Conservation (phyloP, 352 stramenopile genomes). For the Phytophthora hibernalis region DNA sequence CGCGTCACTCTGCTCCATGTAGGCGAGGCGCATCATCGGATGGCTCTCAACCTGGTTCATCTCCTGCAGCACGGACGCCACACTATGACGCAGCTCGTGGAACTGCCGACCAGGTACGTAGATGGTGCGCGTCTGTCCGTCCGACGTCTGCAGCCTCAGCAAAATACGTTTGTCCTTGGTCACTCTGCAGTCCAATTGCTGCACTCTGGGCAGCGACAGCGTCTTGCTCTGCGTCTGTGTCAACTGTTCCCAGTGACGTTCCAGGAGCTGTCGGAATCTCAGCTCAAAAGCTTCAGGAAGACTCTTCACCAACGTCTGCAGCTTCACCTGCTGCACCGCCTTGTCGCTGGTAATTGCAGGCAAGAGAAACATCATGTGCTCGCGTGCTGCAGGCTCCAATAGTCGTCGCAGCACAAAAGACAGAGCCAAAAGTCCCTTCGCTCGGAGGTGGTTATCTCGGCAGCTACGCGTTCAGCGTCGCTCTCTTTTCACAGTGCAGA, state of each 20-base stretch:
- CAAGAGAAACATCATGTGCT: constrained; percentile 66
- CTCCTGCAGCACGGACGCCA: constrained; percentile 76
- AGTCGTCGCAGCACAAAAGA: constrained; percentile 49
- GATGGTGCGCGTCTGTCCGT: constrained; percentile 50
- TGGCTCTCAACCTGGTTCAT: constrained; percentile 77
- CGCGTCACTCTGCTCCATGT: constrained; percentile 42
- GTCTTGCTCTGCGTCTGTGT: constrained; percentile 9
- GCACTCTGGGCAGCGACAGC: constrained; percentile 47
- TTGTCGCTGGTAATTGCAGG: constrained; percentile 7
- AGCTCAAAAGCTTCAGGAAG: constrained; percentile 53
- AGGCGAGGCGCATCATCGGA: constrained; percentile 78
- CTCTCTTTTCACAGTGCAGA: constrained; percentile 32
- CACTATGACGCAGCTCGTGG: constrained; percentile 79
- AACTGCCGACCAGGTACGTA: constrained; percentile 69
- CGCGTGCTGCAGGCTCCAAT: constrained; percentile 51
- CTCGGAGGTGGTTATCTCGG: constrained; percentile 32
- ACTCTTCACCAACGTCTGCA: constrained; percentile 42
- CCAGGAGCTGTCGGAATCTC: constrained; percentile 53
- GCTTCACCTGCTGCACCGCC: constrained; percentile 37
- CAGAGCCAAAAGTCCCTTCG: constrained; percentile 50
- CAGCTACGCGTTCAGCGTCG: constrained; percentile 3
- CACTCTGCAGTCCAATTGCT: constrained; percentile 49
- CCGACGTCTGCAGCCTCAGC: constrained; percentile 62
- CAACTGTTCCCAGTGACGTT: constrained; percentile 40
- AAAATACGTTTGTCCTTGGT: constrained; percentile 34